These are phyloP conservation scores for Colletotrichum sp. DNA, from an alignment of 2,329 filamentous ascomycete species.

Conservation along the genomic window DNA sequence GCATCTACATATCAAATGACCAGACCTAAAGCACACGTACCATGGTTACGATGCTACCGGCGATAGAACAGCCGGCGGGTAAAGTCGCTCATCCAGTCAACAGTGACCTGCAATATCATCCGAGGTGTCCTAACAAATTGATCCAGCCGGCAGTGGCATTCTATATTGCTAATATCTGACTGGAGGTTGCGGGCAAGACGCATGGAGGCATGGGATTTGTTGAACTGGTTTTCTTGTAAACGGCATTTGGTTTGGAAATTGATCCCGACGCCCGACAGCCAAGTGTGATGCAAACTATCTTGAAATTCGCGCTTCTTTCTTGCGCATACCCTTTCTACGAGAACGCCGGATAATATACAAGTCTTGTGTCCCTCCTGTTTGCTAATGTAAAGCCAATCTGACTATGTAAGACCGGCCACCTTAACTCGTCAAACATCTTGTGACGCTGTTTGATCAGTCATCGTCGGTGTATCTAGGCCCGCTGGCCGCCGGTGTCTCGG, in stretches of 20 bases:
- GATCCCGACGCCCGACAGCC: background rate
- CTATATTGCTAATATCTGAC: background rate
- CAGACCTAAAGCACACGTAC: background rate
- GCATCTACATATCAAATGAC: background rate
- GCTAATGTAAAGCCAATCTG: constrained; percentile 1
- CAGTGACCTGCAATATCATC: background rate
- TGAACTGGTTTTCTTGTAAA: background rate
- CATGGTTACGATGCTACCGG: constrained; percentile 21
- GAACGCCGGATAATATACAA: constrained; percentile 22
- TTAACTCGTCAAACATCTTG: background rate
- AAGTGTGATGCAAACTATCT: background rate
- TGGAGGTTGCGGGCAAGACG: background rate
- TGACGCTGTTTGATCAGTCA: constrained; percentile 35
- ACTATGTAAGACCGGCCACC: background rate
- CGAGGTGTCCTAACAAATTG: background rate
- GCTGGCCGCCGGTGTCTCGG: constrained; percentile 67
- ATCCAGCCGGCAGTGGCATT: background rate
- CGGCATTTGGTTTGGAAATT: background rate
- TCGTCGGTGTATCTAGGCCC: constrained; percentile 61
- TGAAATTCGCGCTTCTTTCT: background rate
- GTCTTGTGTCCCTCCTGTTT: background rate
- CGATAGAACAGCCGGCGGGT: constrained; percentile 17
- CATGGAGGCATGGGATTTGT: background rate
- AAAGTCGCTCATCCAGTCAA: constrained; percentile 1
- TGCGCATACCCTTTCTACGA: background rate